Conservation (phyloP, 139 green algal genomes). For the Diplosphaera chodatii region DNA sequence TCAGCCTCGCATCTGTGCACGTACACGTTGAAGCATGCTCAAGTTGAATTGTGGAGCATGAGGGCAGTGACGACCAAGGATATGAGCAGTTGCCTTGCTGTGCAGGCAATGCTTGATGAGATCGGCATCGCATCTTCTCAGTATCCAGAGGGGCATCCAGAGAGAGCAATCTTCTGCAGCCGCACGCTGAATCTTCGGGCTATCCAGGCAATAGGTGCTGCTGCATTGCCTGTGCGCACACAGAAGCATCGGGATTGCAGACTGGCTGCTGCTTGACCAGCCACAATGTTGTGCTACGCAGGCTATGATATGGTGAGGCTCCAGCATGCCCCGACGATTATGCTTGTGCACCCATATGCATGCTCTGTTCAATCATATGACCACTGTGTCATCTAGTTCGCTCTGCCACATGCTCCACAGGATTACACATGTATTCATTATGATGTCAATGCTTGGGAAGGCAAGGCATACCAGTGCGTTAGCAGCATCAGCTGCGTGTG, state of each 20-base stretch:
- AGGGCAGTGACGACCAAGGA: too few species aligned
- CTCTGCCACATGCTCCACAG: slow-evolving; percentile 37
- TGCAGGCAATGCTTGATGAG: slow-evolving; percentile 25
- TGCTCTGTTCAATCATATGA: too few species aligned
- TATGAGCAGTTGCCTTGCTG: too few species aligned
- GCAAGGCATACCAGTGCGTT: slow-evolving; percentile 77
- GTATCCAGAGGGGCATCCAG: slow-evolving; percentile 59
- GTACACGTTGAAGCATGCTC: too few species aligned
- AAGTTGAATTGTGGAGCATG: too few species aligned
- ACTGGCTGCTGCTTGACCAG: too few species aligned
- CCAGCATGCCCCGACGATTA: too few species aligned
- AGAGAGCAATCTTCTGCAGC: slow-evolving; percentile 88
- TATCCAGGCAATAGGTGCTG: slow-evolving; percentile 78
- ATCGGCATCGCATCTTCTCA: slow-evolving; percentile 22
- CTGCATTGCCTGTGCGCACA: neutral
- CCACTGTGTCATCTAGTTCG: too few species aligned
- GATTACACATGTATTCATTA: slow-evolving; percentile 96
- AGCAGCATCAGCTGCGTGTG: slow-evolving; percentile 25
- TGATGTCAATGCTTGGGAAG: slow-evolving; percentile 91
- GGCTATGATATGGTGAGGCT: slow-evolving; percentile 32
- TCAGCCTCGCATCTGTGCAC: too few species aligned
- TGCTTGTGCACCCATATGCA: too few species aligned
- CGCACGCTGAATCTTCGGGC: slow-evolving; percentile 88
- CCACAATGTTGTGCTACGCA: neutral
- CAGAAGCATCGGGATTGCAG: neutral